Conservation (phyloP, 352 stramenopile genomes). For the Thraustochytrium striatum region DNA sequence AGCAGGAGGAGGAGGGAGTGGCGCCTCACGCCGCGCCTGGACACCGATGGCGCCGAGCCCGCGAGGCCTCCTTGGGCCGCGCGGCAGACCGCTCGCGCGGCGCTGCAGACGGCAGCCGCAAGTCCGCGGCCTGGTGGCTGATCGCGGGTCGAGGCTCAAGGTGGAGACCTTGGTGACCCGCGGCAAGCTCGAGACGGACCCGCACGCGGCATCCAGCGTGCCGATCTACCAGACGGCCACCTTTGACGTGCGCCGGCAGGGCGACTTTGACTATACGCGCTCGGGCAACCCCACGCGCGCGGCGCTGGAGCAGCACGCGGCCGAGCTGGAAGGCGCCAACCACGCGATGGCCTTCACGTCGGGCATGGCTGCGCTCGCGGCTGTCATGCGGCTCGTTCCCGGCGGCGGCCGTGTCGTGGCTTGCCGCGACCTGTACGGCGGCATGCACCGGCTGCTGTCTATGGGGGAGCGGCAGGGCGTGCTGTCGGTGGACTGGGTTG, state of each 20-base stretch:
- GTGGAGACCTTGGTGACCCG: neutral
- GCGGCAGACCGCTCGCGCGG: too few relatives aligned
- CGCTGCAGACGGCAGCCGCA: too few relatives aligned
- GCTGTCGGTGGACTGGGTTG: conserved; percentile 71
- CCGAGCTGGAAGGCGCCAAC: conserved; percentile 64
- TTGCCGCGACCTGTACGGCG: conserved; percentile 77
- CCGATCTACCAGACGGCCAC: conserved; percentile 43
- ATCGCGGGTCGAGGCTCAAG: neutral
- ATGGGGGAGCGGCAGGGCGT: conserved; percentile 68
- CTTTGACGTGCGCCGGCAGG: conserved; percentile 35
- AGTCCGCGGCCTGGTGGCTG: too few relatives aligned
- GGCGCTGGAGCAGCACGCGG: conserved; percentile 67
- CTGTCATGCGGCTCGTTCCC: conserved; percentile 59
- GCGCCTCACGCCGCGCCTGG: too few relatives aligned
- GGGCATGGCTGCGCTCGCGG: conserved; percentile 89
- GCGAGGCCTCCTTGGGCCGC: too few relatives aligned
- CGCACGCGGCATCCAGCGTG: conserved; percentile 4
- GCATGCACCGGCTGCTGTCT: conserved; percentile 74
- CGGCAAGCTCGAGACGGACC: neutral
- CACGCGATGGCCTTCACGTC: conserved; percentile 78
- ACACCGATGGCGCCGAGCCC: too few relatives aligned
- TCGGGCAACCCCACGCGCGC: conserved; percentile 81
- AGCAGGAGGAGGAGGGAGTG: too few relatives aligned
- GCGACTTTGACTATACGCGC: conserved; percentile 59
- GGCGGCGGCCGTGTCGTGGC: conserved; percentile 73